Evolutionary conservation across 2,329 filamentous ascomycete species (phyloP), one percentile per base, ranked within the genome.

Genomic region (Zymoseptoria crescenta): DNA sequence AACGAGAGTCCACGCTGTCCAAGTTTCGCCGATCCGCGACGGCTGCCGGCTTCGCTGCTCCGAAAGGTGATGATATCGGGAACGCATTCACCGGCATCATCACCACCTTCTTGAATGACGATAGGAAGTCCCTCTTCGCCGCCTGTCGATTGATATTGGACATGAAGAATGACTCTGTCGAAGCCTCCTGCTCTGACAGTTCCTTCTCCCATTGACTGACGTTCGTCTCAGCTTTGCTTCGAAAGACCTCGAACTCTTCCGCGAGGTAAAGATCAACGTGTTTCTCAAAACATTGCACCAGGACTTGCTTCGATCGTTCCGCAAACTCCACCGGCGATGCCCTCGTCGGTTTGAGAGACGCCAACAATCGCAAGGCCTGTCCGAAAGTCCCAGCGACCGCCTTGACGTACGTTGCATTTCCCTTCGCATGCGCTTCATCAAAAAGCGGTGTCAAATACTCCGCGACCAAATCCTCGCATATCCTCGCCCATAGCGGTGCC

Each of bases 81-180:
- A 78, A 83, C 79, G 91, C 93, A 56, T 90, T 96, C 54, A 99
- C 93, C 1, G 94, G 94, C 86, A 96, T 95, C 92, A 99, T 96
- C 64, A 99, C 89, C 8, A 99, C 94, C 74, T 97, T 97, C 71
- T 91, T 96, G 80, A 99, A 99, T 0, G 92, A 96, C 52, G 87
- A 94, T 62, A 99, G 73, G 68, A 99, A 99, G 72, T 99, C 94
- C 66, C 91, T 90, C 76, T 99, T 99, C 64, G 95, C 94, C 0
- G 91, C 94, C 72, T 96, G 91, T 27, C 94, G 84, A 71, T 93
- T 96, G 70, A 97, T 85, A 72, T 91, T 96, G 24, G 88, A 88
- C 93, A 97, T 96, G 76, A 91, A 94, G 71, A 95, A 96, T 0
- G 89, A 94, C 75, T 99, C 94, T 0, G 89, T 87, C 1, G 87